Evolutionary conservation across 768 basidiomycete species (phyloP).

Genomic region (Hirschioporus abietinus): DNA sequence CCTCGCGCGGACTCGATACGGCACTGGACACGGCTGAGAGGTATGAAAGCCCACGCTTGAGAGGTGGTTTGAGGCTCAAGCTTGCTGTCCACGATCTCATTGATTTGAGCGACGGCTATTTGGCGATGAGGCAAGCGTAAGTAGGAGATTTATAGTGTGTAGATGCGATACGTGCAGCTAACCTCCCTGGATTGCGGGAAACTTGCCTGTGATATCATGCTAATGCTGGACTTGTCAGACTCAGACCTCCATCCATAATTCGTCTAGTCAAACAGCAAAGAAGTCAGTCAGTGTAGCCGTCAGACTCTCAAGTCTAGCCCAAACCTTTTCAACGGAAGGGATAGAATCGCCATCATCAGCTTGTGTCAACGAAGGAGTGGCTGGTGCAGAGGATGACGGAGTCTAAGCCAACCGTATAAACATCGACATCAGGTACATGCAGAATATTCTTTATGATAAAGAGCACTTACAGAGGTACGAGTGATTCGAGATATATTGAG

Average conservation of each 20-base stretch:
- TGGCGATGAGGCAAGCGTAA: background rate
- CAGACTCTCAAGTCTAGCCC: background rate
- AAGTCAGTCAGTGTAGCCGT: background rate
- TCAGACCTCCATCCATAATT: background rate
- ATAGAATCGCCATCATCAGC: background rate
- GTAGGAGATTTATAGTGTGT: background rate
- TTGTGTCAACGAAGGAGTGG: background rate
- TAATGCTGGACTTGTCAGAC: background rate
- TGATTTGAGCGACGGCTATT: background rate
- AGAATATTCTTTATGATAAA: background rate
- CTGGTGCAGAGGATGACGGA: background rate
- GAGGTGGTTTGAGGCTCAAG: background rate
- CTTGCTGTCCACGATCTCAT: background rate
- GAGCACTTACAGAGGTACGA: background rate
- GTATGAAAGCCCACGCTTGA: background rate
- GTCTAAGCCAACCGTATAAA: background rate
- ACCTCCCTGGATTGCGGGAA: background rate
- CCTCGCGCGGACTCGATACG: background rate
- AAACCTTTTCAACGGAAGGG: background rate
- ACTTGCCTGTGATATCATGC: background rate
- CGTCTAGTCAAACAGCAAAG: background rate
- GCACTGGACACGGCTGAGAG: background rate
- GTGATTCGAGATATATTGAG: background rate
- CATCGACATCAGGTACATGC: background rate
- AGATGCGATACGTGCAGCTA: background rate